phyloP scores from a whole-genome alignment of 2,329 filamentous ascomycete genomes.

The Alternaria rosae region DNA sequence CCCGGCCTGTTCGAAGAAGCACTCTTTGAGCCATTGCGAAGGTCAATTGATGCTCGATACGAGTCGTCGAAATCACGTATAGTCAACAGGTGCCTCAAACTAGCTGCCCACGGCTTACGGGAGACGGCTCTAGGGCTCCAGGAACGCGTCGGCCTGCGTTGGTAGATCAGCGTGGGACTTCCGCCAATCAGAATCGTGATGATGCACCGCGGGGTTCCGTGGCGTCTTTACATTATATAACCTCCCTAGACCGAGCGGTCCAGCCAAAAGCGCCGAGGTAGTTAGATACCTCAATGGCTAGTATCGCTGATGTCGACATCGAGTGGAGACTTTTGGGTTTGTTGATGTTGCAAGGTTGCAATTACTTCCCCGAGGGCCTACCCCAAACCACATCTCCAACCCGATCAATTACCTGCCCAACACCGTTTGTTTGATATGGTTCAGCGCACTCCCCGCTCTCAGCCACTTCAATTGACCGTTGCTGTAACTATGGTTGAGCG shows the following conservation, averaged over 20 bases:
- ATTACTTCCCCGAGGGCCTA: not conserved
- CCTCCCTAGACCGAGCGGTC: not conserved
- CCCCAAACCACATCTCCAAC: not conserved
- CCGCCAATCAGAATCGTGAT: slow-evolving; percentile 5
- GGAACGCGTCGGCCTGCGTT: slow-evolving; percentile 11
- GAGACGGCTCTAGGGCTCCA: not conserved
- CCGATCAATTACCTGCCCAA: not conserved
- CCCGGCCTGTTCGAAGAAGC: slow-evolving; percentile 9
- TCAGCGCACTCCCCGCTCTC: slow-evolving; percentile 48
- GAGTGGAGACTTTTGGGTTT: not conserved
- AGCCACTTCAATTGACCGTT: slow-evolving; percentile 44
- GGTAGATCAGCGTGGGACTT: slow-evolving; percentile 7
- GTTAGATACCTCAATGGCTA: not conserved
- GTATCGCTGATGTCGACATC: not conserved
- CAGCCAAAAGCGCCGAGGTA: slow-evolving; percentile 1
- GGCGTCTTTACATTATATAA: slow-evolving; percentile 3
- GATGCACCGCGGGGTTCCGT: slow-evolving; percentile 11
- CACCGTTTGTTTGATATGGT: slow-evolving; percentile 30
- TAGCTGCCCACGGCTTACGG: slow-evolving; percentile 1
- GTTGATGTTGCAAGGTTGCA: not conserved
- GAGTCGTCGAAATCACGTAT: not conserved
- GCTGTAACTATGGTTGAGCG: slow-evolving; percentile 46
- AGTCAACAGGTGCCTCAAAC: slow-evolving; percentile 1
- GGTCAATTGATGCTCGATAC: slow-evolving; percentile 1
- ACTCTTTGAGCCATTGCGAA: slow-evolving; percentile 11